Evolutionary conservation across 495 filamentous ascomycete species (phyloP).

Genomic region (Hypoxylon fuscum): DNA sequence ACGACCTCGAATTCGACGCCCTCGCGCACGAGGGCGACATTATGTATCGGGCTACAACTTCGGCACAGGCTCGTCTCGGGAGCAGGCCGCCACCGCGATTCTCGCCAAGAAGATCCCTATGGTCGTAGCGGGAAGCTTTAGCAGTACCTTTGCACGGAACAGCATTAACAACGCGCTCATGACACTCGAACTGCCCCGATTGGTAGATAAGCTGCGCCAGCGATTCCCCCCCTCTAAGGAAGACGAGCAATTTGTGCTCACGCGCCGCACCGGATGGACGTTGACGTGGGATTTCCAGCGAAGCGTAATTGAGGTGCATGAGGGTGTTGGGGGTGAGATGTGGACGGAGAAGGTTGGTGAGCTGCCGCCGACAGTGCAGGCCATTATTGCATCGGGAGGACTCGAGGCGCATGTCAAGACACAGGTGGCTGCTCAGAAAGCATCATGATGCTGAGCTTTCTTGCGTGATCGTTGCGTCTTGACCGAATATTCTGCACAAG

Average conservation of each 20-base stretch:
- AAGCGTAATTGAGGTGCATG: conserved; percentile 72
- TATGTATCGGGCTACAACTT: conserved; percentile 88
- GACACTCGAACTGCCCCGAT: conserved; percentile 79
- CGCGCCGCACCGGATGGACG: conserved; percentile 88
- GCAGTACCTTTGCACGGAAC: conserved; percentile 89
- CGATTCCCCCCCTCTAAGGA: conserved; percentile 71
- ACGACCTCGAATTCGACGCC: conserved; percentile 73
- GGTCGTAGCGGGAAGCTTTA: conserved; percentile 85
- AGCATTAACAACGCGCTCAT: conserved; percentile 93
- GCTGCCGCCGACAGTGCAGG: conserved; percentile 88
- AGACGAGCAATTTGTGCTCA: conserved; percentile 62
- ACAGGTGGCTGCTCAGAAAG: no score
- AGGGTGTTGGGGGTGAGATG: conserved; percentile 62
- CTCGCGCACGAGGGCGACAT: conserved; percentile 75
- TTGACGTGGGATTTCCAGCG: conserved; percentile 84
- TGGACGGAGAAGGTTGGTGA: conserved; percentile 89
- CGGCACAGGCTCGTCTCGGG: conserved; percentile 80
- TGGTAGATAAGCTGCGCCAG: conserved; percentile 75
- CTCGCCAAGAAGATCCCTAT: conserved; percentile 85
- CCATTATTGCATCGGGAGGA: conserved; percentile 91
- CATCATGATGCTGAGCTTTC: no score
- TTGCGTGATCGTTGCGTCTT: no score
- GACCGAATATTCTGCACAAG: no score
- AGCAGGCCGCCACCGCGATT: conserved; percentile 88
- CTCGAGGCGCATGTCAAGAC: no score